Conservation (phyloP, 1,284 basidiomycete species). For the Cryptococcus sp. region DNA sequence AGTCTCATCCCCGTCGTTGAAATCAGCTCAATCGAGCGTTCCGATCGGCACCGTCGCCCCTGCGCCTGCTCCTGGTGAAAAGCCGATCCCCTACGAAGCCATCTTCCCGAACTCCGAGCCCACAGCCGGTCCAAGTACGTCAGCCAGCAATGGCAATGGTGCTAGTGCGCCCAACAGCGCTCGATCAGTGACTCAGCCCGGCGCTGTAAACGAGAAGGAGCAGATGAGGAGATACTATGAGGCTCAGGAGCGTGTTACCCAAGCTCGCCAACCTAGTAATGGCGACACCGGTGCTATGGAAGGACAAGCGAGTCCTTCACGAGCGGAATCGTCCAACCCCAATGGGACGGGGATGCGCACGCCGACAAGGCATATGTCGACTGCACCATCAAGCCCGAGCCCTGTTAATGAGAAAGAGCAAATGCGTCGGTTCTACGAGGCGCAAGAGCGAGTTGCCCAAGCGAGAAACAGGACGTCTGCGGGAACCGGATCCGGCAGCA, state of each 20-base stretch:
- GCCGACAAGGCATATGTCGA: no score
- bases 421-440: constrained; percentile 38
- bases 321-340: no score
- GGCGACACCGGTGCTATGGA: background rate
- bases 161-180: background rate
- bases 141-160: background rate
- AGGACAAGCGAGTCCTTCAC: background rate
- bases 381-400: background rate
- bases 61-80: background rate
- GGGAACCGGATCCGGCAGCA: background rate
- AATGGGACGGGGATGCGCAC: no score
- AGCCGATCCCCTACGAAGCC: constrained; percentile 19
- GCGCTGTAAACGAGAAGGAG: background rate
- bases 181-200: background rate
- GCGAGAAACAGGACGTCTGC: background rate
- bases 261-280: background rate
- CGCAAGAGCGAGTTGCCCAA: constrained; percentile 17
- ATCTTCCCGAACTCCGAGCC: constrained; percentile 11
- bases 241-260: constrained; percentile 19
- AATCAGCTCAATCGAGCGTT: background rate
- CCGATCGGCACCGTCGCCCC: background rate
- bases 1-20: background rate
- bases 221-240: constrained; percentile 38
- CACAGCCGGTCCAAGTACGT: background rate
- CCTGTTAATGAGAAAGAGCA: constrained; percentile 30